These are phyloP conservation scores for Rhodotorula kratochvilovae DNA, from an alignment of 768 basidiomycete genomes.

Conservation along the genomic window DNA sequence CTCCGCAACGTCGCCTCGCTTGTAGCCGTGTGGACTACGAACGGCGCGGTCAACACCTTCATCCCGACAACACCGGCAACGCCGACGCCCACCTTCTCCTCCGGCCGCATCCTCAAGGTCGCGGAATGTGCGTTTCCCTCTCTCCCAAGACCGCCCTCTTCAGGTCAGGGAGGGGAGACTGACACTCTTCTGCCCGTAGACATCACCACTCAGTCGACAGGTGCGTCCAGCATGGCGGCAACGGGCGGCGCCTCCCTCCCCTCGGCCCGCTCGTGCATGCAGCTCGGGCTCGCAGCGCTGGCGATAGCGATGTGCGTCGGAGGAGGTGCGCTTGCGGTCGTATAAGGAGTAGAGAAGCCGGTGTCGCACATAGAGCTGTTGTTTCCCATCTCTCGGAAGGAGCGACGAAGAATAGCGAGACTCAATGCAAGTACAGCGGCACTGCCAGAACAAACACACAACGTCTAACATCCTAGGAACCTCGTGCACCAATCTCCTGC, in stretches of 20 bases:
- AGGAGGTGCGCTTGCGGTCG: too few relatives aligned
- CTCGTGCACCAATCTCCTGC: constrained; percentile 9
- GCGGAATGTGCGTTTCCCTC: neutral
- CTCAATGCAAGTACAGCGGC: neutral
- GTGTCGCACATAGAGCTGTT: too few relatives aligned
- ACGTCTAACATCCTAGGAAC: neutral
- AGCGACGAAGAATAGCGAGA: too few relatives aligned
- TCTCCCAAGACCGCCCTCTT: too few relatives aligned
- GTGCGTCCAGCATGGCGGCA: neutral
- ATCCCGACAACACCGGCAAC: neutral
- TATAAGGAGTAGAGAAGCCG: too few relatives aligned
- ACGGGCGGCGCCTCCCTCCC: too few relatives aligned
- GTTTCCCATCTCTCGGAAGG: too few relatives aligned
- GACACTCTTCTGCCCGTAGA: neutral
- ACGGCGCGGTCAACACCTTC: neutral
- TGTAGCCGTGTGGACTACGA: neutral
- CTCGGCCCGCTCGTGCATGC: too few relatives aligned
- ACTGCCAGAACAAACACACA: neutral
- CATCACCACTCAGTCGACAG: neutral
- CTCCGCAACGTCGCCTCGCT: neutral
- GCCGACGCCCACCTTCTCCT: neutral
- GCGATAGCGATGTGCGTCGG: too few relatives aligned
- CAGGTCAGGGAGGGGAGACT: too few relatives aligned
- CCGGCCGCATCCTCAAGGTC: neutral
- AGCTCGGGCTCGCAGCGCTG: too few relatives aligned